Base-by-base conservation (phyloP, 2,329 filamentous ascomycete species). In the Sclerotinia subarctica region DNA sequence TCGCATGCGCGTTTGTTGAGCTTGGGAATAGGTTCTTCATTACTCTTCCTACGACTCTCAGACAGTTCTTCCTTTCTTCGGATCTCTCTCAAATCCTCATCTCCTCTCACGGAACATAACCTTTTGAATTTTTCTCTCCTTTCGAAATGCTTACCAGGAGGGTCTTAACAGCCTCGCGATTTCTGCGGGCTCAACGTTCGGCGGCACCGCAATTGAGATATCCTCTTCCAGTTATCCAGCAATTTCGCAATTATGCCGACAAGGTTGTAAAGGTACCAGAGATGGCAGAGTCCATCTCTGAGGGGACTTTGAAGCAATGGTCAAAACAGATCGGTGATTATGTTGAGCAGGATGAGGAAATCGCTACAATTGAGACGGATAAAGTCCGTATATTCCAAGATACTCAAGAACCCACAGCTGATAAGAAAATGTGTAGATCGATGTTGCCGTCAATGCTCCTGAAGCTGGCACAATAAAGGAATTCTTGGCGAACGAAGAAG, bases 241-340 rank as follows among this genome's bases (percentile, higher is more conserved):
- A 88, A 76, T 82, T 86, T 65, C 85, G 87, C 73, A 84, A 76
- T 72, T 89, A 89, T 77, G 94, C 94, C 78, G 93, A 96, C 77
- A 90, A 87, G 74, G 82, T 94, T 72, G 88, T 99, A 80, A 94
- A 98, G 82, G 95, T 98, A 73, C 95, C 95, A 46, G 88, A 95
- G 78, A 98, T 99, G 95, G 95, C 95, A 72, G 95, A 99, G 81
- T 98, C 95, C 62, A 98, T 99, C 79, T 96, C 93, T 56, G 95
- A 99, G 81, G 95, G 95, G 70, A 99, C 95, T 29, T 80, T 99
- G 77, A 97, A 97, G 82, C 93, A 97, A 78, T 98, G 94, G 84
- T 90, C 88, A 76, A 98, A 98, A 79, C 80, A 94, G 81, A 84
- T 97, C 75, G 95, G 95, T 76, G 95, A 99, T 79, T 94, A 88